Evolutionary conservation across 805 yeast species (phyloP).

Genomic region (Candida sanyiensis): DNA sequence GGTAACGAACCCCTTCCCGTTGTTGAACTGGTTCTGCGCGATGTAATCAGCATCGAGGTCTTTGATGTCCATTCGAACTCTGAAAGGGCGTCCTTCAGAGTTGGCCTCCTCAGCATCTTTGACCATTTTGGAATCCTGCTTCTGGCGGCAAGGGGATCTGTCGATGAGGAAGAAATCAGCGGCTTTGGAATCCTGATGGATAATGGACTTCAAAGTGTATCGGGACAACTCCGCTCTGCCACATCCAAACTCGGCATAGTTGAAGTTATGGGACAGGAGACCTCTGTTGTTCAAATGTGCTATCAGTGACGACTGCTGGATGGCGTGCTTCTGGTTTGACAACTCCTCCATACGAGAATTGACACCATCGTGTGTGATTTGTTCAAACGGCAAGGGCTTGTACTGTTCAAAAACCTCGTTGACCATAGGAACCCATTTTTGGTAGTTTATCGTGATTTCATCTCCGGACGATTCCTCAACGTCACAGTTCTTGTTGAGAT

Average conservation of each 20-base stretch:
- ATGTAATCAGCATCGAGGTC: constrained; percentile 54
- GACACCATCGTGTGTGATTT: constrained; percentile 25
- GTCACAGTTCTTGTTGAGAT: constrained; percentile 38
- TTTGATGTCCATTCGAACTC: constrained; percentile 74
- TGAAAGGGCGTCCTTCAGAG: constrained; percentile 30
- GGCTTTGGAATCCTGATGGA: constrained; percentile 18
- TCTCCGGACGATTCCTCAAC: constrained; percentile 2
- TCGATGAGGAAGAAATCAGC: constrained; percentile 58
- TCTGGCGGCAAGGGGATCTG: constrained; percentile 71
- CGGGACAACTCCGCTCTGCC: constrained; percentile 83
- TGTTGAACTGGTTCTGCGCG: constrained; percentile 25
- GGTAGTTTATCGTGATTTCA: constrained; percentile 18
- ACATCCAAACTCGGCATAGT: constrained; percentile 79
- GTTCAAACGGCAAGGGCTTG: constrained; percentile 27
- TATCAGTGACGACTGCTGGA: constrained; percentile 76
- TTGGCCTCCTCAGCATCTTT: constrained; percentile 40
- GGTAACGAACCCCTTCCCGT: constrained; percentile 38
- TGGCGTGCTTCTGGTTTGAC: constrained; percentile 65
- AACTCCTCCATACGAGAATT: constrained; percentile 31
- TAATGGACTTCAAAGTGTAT: constrained; percentile 39
- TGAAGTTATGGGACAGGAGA: constrained; percentile 32
- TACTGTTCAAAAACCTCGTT: constrained; percentile 32
- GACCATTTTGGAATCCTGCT: constrained; percentile 63
- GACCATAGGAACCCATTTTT: constrained; percentile 30
- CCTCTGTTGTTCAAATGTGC: constrained; percentile 49